Evolutionary conservation across 441 rosid genomes (phyloP).

Genomic region (Adansonia rubrostipa): DNA sequence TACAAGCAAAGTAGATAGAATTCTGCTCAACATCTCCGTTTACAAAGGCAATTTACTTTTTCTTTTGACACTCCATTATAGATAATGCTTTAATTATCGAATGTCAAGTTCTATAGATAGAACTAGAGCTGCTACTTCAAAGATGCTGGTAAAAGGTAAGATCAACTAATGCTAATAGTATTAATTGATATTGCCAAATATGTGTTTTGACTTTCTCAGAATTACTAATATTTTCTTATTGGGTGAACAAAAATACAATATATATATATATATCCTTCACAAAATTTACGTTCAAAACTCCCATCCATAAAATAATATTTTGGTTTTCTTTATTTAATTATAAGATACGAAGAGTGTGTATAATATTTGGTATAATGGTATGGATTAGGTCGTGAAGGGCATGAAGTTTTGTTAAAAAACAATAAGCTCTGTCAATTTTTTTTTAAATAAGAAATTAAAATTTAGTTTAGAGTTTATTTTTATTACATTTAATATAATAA

Average conservation of each 20-base stretch:
- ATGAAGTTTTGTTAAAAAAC: not conserved
- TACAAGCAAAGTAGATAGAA: conserved; percentile 3
- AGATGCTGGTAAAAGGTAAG: no score
- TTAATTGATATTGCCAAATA: no score
- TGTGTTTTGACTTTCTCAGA: not conserved
- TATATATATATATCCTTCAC: not conserved
- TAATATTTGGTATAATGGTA: not conserved
- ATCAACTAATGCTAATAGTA: no score
- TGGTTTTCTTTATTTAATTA: conserved; percentile 9
- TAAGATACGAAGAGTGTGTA: not conserved
- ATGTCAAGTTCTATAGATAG: no score
- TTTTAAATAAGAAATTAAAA: not conserved
- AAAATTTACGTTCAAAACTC: not conserved
- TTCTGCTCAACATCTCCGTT: conserved; percentile 20
- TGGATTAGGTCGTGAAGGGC: no score
- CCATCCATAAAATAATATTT: not conserved
- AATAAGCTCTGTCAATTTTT: not conserved
- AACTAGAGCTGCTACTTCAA: no score
- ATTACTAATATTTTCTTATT: not conserved
- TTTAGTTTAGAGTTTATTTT: no score
- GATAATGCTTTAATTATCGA: not conserved
- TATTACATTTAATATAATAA: no score
- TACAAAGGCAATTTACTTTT: not conserved
- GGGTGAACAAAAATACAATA: not conserved
- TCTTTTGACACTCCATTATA: not conserved